Evolutionary conservation across 2,329 filamentous ascomycete genomes (phyloP).

Genomic region (Fusarium pseudonygamai): DNA sequence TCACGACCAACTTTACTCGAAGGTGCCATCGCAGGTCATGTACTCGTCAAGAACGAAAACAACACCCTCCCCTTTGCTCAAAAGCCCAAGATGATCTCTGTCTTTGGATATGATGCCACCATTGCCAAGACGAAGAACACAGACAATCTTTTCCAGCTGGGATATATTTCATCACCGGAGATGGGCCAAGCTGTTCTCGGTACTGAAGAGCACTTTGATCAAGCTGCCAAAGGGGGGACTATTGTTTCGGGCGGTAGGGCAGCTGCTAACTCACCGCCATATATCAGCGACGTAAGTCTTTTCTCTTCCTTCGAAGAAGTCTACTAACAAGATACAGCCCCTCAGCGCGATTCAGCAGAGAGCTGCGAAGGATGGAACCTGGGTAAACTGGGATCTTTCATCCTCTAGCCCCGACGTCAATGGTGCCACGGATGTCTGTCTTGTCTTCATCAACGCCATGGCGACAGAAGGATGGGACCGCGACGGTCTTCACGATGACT

Average conservation of each 20-base stretch:
- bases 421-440: constrained; percentile 66
- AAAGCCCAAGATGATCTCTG: constrained; percentile 63
- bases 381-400: constrained; percentile 60
- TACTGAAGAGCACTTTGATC: constrained; percentile 55
- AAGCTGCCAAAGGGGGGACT: constrained; percentile 61
- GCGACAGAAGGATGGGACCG: constrained; percentile 80
- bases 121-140: constrained; percentile 58
- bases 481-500: constrained; percentile 73
- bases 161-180: constrained; percentile 58
- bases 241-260: constrained; percentile 63
- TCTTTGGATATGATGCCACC: constrained; percentile 73
- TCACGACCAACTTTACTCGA: constrained; percentile 57
- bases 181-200: constrained; percentile 58
- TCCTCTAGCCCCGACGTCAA: constrained; percentile 49
- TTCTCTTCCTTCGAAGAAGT: fast-evolving
- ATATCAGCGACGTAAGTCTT: constrained; percentile 56
- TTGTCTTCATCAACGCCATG: constrained; percentile 85
- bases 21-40: constrained; percentile 70
- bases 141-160: constrained; percentile 55
- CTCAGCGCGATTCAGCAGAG: constrained; percentile 60
- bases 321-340: constrained; percentile 17
- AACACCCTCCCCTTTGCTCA: constrained; percentile 69
- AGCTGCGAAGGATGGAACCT: constrained; percentile 62
- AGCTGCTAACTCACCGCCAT: constrained; percentile 60
- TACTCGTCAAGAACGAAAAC: constrained; percentile 76